Conservation (phyloP, 345 rosid genomes). For the Zanthoxylum bungeanum region DNA sequence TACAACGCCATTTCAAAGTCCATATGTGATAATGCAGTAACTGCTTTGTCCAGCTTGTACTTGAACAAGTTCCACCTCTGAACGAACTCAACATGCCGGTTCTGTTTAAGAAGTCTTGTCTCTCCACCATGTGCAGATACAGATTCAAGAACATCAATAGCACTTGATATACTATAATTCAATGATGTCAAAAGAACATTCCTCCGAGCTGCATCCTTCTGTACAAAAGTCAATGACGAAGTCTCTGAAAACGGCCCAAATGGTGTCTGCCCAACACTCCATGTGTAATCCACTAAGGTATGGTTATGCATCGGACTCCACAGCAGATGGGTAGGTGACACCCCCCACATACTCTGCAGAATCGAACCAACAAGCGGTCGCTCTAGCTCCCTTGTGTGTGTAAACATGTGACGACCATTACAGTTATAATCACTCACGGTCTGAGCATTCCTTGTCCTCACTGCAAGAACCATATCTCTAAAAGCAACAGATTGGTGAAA, state of each 20-base stretch:
- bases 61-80: slow-evolving; percentile 88
- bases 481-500: slow-evolving; percentile 90
- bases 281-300: slow-evolving; percentile 87
- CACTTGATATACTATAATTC: slow-evolving; percentile 79
- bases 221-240: slow-evolving; percentile 76
- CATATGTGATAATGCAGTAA: slow-evolving; percentile 77
- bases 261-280: slow-evolving; percentile 98
- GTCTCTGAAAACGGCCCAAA: slow-evolving; percentile 94
- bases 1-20: slow-evolving; percentile 86
- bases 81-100: slow-evolving; percentile 54
- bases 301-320: slow-evolving; percentile 88
- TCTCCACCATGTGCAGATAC: slow-evolving; percentile 83
- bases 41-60: slow-evolving; percentile 80
- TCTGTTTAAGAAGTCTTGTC: slow-evolving; percentile 61
- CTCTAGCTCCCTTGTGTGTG: slow-evolving; percentile 75
- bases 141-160: slow-evolving; percentile 71
- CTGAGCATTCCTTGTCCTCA: slow-evolving; percentile 79
- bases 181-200: slow-evolving; percentile 70
- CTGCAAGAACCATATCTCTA: slow-evolving; percentile 91
- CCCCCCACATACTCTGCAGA: slow-evolving; percentile 99
- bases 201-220: slow-evolving; percentile 92
- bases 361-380: slow-evolving; percentile 88
- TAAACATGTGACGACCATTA: slow-evolving; percentile 88
- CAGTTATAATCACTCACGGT: slow-evolving; percentile 94
- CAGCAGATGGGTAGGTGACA: slow-evolving; percentile 78